These are phyloP conservation scores for Lactifluus rugatus DNA, from an alignment of 768 basidiomycete genomes.

Conservation along the genomic window DNA sequence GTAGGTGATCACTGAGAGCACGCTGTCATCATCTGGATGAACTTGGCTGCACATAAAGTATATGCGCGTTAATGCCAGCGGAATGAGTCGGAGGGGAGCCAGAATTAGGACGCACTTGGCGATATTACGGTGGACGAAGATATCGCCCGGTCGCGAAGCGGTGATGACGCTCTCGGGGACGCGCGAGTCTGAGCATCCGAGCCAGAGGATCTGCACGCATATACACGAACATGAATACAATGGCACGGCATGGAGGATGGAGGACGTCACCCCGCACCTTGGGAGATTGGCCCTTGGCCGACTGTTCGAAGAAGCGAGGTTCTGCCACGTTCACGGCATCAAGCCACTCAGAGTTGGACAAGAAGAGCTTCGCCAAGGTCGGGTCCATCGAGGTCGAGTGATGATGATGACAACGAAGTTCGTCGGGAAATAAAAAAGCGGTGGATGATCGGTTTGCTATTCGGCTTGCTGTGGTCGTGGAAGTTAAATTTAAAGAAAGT, in stretches of 20 bases:
- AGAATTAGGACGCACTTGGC: slow-evolving; percentile 48
- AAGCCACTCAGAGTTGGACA: slow-evolving; percentile 63
- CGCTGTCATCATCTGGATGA: slow-evolving; percentile 59
- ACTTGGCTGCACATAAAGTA: slow-evolving; percentile 46
- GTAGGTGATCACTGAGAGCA: slow-evolving; percentile 61
- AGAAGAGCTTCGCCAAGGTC: slow-evolving; percentile 30
- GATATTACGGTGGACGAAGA: slow-evolving; percentile 81
- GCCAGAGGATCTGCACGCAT: slow-evolving; percentile 54
- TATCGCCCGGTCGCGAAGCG: slow-evolving; percentile 61
- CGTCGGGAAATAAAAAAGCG: not conserved
- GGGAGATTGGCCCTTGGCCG: slow-evolving; percentile 55
- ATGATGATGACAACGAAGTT: not conserved
- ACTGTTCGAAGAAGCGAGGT: slow-evolving; percentile 53
- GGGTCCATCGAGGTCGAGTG: slow-evolving; percentile 11
- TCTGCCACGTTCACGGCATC: slow-evolving; percentile 42
- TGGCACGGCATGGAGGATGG: slow-evolving; percentile 5
- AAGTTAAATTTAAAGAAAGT: not conserved
- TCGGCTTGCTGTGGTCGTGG: not conserved
- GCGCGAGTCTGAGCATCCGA: slow-evolving; percentile 78
- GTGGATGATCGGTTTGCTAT: not conserved
- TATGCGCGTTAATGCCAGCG: not conserved
- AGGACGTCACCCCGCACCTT: slow-evolving; percentile 35
- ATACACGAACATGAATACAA: not conserved
- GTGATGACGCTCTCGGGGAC: slow-evolving; percentile 73
- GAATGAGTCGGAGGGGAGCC: not conserved